Percentiles rank a stretch among this genome's conserved stretches.
These are phyloP conservation scores for Pseudovirgaria hyperparasitica DNA, from an alignment of 2,329 filamentous ascomycete genomes.

Conservation along the genomic window DNA sequence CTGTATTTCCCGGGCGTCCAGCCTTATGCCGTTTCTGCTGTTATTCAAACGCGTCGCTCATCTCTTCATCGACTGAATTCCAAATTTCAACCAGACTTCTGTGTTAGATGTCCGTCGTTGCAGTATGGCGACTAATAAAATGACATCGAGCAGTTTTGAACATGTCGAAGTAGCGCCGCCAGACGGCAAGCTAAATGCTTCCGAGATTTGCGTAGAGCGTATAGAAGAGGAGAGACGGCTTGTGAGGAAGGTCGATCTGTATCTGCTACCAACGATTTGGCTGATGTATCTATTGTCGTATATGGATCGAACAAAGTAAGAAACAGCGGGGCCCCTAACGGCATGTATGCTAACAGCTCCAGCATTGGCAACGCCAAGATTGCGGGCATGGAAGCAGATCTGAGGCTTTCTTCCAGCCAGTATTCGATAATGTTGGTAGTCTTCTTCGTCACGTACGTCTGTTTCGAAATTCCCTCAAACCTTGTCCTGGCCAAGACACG, in stretches of 20 bases:
- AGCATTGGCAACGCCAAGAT: slow-evolving; percentile 40
- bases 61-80: too few relatives aligned
- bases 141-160: too few relatives aligned
- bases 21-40: too few relatives aligned
- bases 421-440: slow-evolving; percentile 40
- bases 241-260: slow-evolving; percentile 32
- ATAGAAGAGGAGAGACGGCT: slow-evolving; percentile 29
- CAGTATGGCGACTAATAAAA: too few relatives aligned
- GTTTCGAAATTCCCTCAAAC: slow-evolving; percentile 42
- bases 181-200: too few relatives aligned
- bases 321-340: neutral
- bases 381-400: slow-evolving; percentile 36
- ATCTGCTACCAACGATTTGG: slow-evolving; percentile 35
- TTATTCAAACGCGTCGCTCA: too few relatives aligned
- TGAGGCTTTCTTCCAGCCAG: slow-evolving; percentile 33
- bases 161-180: too few relatives aligned
- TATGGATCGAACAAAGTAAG: slow-evolving; percentile 30
- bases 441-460: slow-evolving; percentile 42
- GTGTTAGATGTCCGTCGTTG: too few relatives aligned
- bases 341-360: slow-evolving; percentile 6
- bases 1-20: too few relatives aligned
- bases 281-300: slow-evolving; percentile 38
- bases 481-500: slow-evolving; percentile 37
- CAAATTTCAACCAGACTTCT: too few relatives aligned
- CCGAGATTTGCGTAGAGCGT: too few relatives aligned